Evolutionary conservation across 202 grass and related monocot species (phyloP), one percentile per base, ranked within the genome.

Genomic region (Alloteropsis angusta): DNA sequence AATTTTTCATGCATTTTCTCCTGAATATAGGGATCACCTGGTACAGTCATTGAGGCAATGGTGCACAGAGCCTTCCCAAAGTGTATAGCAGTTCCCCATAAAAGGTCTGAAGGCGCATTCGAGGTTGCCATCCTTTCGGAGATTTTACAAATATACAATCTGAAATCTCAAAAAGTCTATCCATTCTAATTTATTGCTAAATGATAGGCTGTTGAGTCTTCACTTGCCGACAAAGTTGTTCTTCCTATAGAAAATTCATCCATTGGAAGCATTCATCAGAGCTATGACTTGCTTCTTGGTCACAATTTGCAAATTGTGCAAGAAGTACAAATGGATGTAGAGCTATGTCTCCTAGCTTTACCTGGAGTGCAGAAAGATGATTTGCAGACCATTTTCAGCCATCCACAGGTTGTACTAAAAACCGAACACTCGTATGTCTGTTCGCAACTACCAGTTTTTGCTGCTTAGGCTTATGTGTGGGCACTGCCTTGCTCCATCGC

Each of bases 221-320:
- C 63, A 53, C 82, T 85, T 68, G 91, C 74, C 7, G 79, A 90
- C 45, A 88, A 78, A 82, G 82, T 39, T 3, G 53, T 93, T 61
- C 85, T 90, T 81, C 85, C 87, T 8, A 93, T 93, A 30, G 91
- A 93, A 73, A 90, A 90, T 76, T 77, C 85, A 71, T 64, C 80
- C 41, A 65, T 79, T 35, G 91, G 91, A 82, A 93, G 87, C 71
- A 83, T 86, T 57, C 87, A 90, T 75, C 55, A 68, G 59, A 93
- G 85, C 37, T 86, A 93, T 46, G 82, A 93, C 68, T 85, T 90
- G 49, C 85, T 93, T 72, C 81, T 90, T 11, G 65, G 65, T 68
- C 87, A 93, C 53, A 59, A 58, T 54, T 61, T 90, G 74, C 85
- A 86, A 36, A 90, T 90, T 83, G 79, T 90, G 50, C 83, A 73